Evolutionary conservation across 2,329 filamentous ascomycete genomes (phyloP), one percentile per base, ranked within the genome.

Genomic region (Tolypocladium tropicale): DNA sequence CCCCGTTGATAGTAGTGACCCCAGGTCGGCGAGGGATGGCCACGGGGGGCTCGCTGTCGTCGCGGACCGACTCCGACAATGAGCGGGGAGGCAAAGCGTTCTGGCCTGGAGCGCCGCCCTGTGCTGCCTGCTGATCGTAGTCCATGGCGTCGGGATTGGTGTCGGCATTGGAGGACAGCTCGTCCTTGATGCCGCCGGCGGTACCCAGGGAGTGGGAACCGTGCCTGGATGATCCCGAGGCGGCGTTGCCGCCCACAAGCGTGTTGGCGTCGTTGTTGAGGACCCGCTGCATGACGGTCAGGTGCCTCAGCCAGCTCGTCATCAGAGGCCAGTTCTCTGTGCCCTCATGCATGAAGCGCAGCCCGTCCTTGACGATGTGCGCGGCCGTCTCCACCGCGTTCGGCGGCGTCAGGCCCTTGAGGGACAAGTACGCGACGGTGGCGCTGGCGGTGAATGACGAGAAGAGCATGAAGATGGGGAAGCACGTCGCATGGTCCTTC

Each of bases 391-490:
- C 80, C 41, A 78, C 77, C 28, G 79, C 78, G 58, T 79, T 80
- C 16, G 73, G 69, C 1, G 81, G 81, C 0, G 81, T 81, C 9
- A 84, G 67, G 11, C 80, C 80, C 70, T 83, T 84, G 50, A 84
- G 74, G n/a, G 80, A 82, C 33, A 84, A 74, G 67, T 83, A 84
- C 14, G 81, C 81, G 1, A 83, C 78, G 1, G 81, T 84, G 2
- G 81, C 81, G 58, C 80, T 80, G 2, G 81, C 79, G 0, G 80
- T 83, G 59, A 84, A 84, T 53, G 80, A 78, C 0, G 81, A 80
- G 65, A 84, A 84, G 14, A 84, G 72, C 81, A 84, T 84, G 59
- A 83, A 82, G 55, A 84, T 80, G 39, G 81, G 81, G 68, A 83
- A 82, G 67, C 78, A 82, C n/a, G 79, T 72, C n/a, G 78, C 73